Base-by-base conservation (phyloP, 2,329 filamentous ascomycete genomes). In the Aspergillus sp. region DNA sequence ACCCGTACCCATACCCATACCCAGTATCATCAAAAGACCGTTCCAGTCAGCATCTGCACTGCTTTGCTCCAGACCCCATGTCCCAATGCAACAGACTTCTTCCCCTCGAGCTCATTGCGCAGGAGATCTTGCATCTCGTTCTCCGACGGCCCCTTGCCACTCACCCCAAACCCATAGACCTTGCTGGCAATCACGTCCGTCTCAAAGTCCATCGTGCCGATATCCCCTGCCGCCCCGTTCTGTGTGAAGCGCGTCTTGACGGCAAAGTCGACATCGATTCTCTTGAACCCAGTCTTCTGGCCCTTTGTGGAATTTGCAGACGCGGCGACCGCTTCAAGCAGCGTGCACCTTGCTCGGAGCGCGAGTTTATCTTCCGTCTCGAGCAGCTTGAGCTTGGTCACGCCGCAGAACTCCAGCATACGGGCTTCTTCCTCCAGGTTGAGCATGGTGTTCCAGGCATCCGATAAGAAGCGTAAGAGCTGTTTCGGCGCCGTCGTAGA, bases 351-450 rank as follows among this genome's bases (percentile, higher is more conserved):
- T 13, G 70, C 68, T 23, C 69, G 63, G 13, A 75, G 63, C 10
- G 58, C 65, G 17, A 63, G 57, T 1, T 58, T 56, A 16, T 61
- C 60, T 7, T 64, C 52, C 5, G 59, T 58, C 11, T 71, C 64
- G 1, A 60, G 60, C 25, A 73, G 61, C 7, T 60, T 64, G 20
- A 71, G 64, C 23, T 68, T 71, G 10, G 74, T 76, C n/a, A 77
- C 69, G 25, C 76, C 76, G 50, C 71, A 72, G 55, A 75, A 74
- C 55, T 69, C 71, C 13, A 78, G 68, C 59, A 75, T 68, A 45
- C 71, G 72, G 34, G 75, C 66, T 56, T 78, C 76, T 52, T 76
- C 69, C 47, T 75, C 71, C 6, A 77, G 62, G 4, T 62, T 67
- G 42, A 66, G 63, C 2, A 69, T 67, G 38, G 69, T 64, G 55